These are phyloP conservation scores for Coemansia sp. DNA, from an alignment of 192 early-diverging fungal species.

Conservation along the genomic window DNA sequence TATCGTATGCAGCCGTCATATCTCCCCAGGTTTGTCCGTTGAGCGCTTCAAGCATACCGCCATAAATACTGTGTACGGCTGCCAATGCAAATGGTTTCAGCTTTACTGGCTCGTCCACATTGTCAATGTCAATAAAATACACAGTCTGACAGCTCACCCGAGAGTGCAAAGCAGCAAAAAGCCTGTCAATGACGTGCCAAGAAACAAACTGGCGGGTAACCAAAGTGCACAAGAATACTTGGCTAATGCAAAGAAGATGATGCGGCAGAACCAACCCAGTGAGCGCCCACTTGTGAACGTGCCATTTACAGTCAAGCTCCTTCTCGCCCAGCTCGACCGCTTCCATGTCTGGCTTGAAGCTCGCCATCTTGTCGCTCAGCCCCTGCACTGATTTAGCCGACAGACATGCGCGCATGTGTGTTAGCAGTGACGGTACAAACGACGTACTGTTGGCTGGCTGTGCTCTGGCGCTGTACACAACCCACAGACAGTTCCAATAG, in stretches of 20 bases:
- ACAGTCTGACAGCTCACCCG: background rate
- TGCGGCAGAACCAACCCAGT: slow-evolving; percentile 26
- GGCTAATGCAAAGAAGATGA: slow-evolving; percentile 31
- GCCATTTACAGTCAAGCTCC: slow-evolving; percentile 9
- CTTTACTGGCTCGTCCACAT: background rate
- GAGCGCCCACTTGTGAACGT: slow-evolving; percentile 13
- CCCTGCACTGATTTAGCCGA: slow-evolving; percentile 6
- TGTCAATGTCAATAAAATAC: slow-evolving; percentile 26
- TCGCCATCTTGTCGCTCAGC: slow-evolving; percentile 14
- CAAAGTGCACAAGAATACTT: slow-evolving; percentile 15
- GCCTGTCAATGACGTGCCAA: slow-evolving; percentile 6
- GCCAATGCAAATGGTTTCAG: slow-evolving; percentile 9
- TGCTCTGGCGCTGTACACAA: background rate
- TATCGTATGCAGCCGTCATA: background rate
- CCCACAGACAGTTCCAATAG: slow-evolving; percentile 34
- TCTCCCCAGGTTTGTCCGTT: background rate
- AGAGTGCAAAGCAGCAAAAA: slow-evolving; percentile 15
- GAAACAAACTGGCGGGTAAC: slow-evolving; percentile 9
- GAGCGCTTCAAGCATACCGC: slow-evolving; percentile 1
- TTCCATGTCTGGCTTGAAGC: background rate
- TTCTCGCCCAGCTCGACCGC: background rate
- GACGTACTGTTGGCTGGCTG: background rate
- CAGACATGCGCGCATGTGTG: slow-evolving; percentile 27
- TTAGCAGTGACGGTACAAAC: slow-evolving; percentile 4
- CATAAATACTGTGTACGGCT: slow-evolving; percentile 20